Percentiles rank a stretch among this genome's conserved stretches.
phyloP scores from a whole-genome alignment of 257 asterid species.

The Anisodus acutangulus region DNA sequence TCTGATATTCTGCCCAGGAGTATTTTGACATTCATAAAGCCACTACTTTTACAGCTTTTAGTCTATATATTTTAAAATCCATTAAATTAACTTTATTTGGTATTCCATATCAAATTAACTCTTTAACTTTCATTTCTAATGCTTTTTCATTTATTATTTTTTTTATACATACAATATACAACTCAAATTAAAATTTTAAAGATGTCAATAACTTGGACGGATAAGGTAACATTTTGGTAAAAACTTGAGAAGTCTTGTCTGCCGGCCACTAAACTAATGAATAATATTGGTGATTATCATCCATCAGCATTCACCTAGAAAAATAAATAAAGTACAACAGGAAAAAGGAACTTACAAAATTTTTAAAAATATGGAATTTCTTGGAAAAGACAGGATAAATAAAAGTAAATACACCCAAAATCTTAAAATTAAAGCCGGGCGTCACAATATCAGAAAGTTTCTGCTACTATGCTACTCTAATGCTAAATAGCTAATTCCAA shows the following conservation, averaged over 20 bases:
- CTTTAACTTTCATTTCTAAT: background rate
- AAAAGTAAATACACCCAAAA: background rate
- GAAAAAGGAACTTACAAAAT: background rate
- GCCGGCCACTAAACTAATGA: background rate
- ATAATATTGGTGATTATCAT: background rate
- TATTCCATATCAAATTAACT: background rate
- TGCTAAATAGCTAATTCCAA: background rate
- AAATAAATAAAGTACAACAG: background rate
- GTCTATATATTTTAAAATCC: background rate
- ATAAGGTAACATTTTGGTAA: background rate
- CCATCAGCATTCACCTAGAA: background rate
- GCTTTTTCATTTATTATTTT: background rate
- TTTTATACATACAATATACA: background rate
- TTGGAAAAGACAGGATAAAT: background rate
- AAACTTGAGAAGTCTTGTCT: background rate
- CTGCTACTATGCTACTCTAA: background rate
- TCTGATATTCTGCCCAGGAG: background rate
- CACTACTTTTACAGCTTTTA: background rate
- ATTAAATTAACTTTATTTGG: background rate
- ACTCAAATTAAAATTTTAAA: background rate
- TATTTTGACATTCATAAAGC: background rate
- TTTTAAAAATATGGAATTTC: too few species aligned
- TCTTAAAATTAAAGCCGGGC: background rate
- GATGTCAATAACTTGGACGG: background rate
- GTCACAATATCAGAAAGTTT: background rate